Evolutionary conservation across 164 flowering plant genomes (phyloP).

Genomic region (Stephania yunnanensis): DNA sequence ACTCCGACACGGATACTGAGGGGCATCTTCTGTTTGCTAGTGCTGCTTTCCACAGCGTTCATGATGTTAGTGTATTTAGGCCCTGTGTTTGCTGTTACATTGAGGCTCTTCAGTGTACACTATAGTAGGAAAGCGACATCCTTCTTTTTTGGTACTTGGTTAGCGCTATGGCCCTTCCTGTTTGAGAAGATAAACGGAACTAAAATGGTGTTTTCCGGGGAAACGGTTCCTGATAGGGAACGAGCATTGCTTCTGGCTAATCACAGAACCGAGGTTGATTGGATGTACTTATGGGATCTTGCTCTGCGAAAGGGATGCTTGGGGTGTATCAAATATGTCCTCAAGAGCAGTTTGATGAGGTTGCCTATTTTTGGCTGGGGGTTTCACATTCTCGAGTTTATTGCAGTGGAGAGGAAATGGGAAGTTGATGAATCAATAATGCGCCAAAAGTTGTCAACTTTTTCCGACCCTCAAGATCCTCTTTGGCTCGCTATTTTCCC

Average conservation of each 20-base stretch:
- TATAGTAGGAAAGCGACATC: slow-evolving; percentile 64
- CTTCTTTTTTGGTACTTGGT: slow-evolving; percentile 72
- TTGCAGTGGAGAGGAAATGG: slow-evolving; percentile 87
- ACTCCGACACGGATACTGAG: slow-evolving; percentile 57
- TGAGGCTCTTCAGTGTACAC: slow-evolving; percentile 64
- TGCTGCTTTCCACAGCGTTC: slow-evolving; percentile 68
- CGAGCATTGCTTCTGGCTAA: slow-evolving; percentile 84
- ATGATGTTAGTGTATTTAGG: slow-evolving; percentile 57
- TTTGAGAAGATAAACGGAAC: slow-evolving; percentile 91
- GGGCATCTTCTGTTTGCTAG: slow-evolving; percentile 65
- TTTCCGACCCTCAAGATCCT: slow-evolving; percentile 58
- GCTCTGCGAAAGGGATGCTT: slow-evolving; percentile 68
- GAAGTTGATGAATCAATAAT: slow-evolving; percentile 63
- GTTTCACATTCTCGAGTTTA: slow-evolving; percentile 82
- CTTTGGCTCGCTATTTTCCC: slow-evolving; percentile 95
- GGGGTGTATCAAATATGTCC: slow-evolving; percentile 78
- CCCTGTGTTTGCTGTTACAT: slow-evolving; percentile 33
- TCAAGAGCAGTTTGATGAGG: slow-evolving; percentile 90
- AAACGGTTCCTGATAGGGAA: slow-evolving; percentile 53
- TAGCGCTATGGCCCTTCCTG: slow-evolving; percentile 88
- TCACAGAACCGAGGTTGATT: slow-evolving; percentile 96
- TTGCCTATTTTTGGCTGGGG: slow-evolving; percentile 88
- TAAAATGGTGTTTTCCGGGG: slow-evolving; percentile 76
- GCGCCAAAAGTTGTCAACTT: slow-evolving; percentile 60
- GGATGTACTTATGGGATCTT: slow-evolving; percentile 99